A percentile compares a stretch with the other conserved stretches of the same genome.
Conservation (phyloP, 2,329 filamentous ascomycete species). For the Geoglossum cookeanum region DNA sequence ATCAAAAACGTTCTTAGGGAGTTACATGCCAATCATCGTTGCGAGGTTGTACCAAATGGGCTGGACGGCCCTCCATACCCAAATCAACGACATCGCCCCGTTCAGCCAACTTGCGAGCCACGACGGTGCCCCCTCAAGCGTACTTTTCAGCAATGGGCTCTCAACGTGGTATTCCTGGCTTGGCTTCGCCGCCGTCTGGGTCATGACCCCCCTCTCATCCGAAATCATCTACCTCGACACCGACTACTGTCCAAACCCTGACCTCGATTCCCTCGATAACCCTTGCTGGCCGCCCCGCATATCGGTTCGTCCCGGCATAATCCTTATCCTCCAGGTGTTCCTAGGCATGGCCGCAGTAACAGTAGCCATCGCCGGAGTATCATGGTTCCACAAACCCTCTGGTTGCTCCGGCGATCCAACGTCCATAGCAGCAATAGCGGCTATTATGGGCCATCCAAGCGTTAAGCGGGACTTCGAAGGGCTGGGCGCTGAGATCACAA, state of each 20-base stretch:
- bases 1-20: background rate
- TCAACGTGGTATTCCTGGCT: background rate
- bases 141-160: background rate
- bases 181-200: background rate
- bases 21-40: background rate
- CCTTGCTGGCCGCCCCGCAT: background rate
- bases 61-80: background rate
- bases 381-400: background rate
- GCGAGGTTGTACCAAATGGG: background rate
- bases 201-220: background rate
- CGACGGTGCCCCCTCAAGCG: background rate
- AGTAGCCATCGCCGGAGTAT: background rate
- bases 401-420: background rate
- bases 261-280: background rate
- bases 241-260: background rate
- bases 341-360: background rate
- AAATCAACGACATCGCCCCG: background rate
- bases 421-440: background rate
- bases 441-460: background rate
- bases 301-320: background rate
- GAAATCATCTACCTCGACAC: background rate
- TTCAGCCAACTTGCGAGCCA: background rate
- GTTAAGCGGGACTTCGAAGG: background rate
- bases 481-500: background rate
- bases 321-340: background rate